phyloP scores from a whole-genome alignment of 2,329 filamentous ascomycete genomes.

The Colletotrichum gloeosporioides region DNA sequence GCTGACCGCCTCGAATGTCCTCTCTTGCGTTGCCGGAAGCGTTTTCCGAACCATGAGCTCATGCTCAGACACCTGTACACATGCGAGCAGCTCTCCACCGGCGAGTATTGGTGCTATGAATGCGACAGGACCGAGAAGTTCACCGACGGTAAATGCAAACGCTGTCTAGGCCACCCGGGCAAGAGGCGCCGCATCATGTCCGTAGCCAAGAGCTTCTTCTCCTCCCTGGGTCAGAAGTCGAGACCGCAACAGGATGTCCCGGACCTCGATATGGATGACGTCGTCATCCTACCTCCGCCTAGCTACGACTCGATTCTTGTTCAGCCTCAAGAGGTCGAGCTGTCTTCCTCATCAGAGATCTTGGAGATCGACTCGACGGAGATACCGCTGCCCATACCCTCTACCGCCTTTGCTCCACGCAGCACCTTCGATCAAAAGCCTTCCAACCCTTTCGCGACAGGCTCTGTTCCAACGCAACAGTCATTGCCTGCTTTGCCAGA shows the following conservation, averaged over 20 bases:
- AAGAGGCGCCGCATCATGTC: slow-evolving; percentile 57
- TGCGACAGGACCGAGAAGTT: slow-evolving; percentile 58
- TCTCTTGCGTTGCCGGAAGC: slow-evolving; percentile 54
- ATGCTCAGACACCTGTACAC: slow-evolving; percentile 59
- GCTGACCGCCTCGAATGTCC: slow-evolving; percentile 58
- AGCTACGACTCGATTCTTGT: slow-evolving; percentile 50
- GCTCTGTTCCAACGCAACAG: neutral
- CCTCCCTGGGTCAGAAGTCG: slow-evolving; percentile 54
- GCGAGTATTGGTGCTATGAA: slow-evolving; percentile 63
- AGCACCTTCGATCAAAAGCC: neutral
- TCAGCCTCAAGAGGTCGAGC: slow-evolving; percentile 42
- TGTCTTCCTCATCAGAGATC: slow-evolving; percentile 56
- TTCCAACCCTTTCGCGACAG: neutral
- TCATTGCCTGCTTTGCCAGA: slow-evolving; percentile 4
- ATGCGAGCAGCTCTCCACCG: slow-evolving; percentile 52
- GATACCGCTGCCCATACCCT: slow-evolving; percentile 30
- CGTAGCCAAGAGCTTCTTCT: slow-evolving; percentile 60
- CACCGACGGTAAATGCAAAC: slow-evolving; percentile 56
- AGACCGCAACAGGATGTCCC: slow-evolving; percentile 37
- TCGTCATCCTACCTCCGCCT: slow-evolving; percentile 40
- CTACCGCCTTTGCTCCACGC: neutral
- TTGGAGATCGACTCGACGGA: slow-evolving; percentile 58
- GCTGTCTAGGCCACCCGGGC: slow-evolving; percentile 54
- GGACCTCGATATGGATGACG: slow-evolving; percentile 35
- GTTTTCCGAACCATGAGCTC: slow-evolving; percentile 55